These are phyloP conservation scores for Shiraia sp. DNA, from an alignment of 2,329 filamentous ascomycete genomes.

Conservation along the genomic window DNA sequence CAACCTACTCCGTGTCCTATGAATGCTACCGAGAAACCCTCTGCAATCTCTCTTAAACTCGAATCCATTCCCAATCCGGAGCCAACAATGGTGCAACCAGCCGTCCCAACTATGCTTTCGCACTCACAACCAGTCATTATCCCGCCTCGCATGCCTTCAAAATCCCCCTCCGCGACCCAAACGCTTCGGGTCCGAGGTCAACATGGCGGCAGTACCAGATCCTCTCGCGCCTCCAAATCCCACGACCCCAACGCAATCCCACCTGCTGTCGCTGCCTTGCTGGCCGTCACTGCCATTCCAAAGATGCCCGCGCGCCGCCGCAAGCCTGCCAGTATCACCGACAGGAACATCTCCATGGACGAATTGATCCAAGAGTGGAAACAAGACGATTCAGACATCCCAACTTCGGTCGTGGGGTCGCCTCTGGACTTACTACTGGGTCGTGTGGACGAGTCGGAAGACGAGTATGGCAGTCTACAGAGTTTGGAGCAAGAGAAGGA, in stretches of 20 bases:
- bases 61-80: conserved; percentile 9
- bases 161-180: conserved; percentile 33
- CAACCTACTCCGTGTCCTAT: conserved; percentile 17
- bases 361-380: conserved; percentile 60
- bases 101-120: conserved; percentile 27
- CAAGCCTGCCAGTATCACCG: conserved; percentile 45
- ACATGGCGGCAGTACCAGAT: conserved; percentile 25
- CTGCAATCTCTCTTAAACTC: background rate
- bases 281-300: conserved; percentile 64
- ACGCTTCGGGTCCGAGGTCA: conserved; percentile 37
- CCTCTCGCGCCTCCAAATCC: conserved; percentile 28
- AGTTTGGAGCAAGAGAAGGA: conserved; percentile 52
- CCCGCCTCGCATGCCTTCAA: conserved; percentile 40
- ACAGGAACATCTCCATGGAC: conserved; percentile 57
- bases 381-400: conserved; percentile 49
- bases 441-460: conserved; percentile 53
- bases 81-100: conserved; percentile 12
- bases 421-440: conserved; percentile 61
- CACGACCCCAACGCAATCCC: conserved; percentile 54
- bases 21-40: conserved; percentile 11
- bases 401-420: conserved; percentile 48
- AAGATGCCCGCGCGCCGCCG: conserved; percentile 49
- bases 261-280: conserved; percentile 60
- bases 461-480: conserved; percentile 45
- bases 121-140: conserved; percentile 50